These are phyloP conservation scores for Zalerion maritima DNA, from an alignment of 495 filamentous ascomycete species.

Conservation along the genomic window DNA sequence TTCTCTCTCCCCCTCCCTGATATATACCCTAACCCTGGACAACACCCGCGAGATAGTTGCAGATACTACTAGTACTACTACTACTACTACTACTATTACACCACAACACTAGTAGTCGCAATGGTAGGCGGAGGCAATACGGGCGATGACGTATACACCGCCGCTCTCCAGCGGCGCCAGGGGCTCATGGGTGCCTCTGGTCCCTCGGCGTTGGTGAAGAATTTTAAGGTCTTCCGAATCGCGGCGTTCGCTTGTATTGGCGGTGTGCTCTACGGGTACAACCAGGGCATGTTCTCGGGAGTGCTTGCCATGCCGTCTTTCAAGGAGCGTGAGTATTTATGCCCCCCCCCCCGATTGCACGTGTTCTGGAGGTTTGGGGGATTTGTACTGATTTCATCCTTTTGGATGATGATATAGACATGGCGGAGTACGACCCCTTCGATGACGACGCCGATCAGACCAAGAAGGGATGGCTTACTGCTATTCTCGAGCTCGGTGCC, in stretches of 20 bases:
- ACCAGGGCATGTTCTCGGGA: constrained; percentile 70
- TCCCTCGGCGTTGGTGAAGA: constrained; percentile 49
- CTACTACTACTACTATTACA: too few relatives aligned
- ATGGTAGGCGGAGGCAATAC: constrained; percentile 23
- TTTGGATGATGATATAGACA: constrained; percentile 33
- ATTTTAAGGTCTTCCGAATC: constrained; percentile 55
- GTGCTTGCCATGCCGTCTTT: constrained; percentile 50
- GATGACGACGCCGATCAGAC: constrained; percentile 37
- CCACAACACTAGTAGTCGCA: too few relatives aligned
- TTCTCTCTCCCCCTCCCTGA: too few relatives aligned
- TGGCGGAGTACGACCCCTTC: constrained; percentile 43
- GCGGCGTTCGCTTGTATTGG: constrained; percentile 68
- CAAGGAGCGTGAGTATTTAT: constrained; percentile 23
- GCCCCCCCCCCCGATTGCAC: neutral
- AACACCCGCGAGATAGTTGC: too few relatives aligned
- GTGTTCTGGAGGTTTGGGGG: constrained; percentile 1
- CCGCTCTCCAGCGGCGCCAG: constrained; percentile 48
- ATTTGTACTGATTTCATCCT: constrained; percentile 6
- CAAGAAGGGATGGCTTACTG: constrained; percentile 63
- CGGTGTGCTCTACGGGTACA: constrained; percentile 51
- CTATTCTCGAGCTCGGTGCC: constrained; percentile 70
- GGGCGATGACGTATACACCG: constrained; percentile 39
- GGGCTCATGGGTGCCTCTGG: constrained; percentile 49
- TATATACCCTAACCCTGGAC: too few relatives aligned
- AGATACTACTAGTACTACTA: too few relatives aligned